Evolutionary conservation across 106 monocot species (phyloP).

Genomic region (Acanthochlamys bracteata): DNA sequence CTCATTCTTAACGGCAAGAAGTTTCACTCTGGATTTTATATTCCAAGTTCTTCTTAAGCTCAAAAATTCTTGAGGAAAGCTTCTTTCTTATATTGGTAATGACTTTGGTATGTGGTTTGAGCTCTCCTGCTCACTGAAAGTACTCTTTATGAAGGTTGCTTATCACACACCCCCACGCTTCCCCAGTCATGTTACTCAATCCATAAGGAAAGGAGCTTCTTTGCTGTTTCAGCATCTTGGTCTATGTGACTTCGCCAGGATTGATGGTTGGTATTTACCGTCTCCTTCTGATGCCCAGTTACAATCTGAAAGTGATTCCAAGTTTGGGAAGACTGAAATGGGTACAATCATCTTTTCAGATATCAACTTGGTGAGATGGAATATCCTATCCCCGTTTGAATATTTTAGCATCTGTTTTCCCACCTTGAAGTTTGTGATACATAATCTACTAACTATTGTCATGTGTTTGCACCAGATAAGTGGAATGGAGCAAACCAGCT

Average conservation of each 20-base stretch:
- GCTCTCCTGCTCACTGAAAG: neutral
- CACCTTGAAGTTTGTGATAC: neutral
- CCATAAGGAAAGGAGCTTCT: conserved; percentile 71
- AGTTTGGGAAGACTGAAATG: conserved; percentile 47
- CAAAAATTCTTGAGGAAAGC: too few species aligned
- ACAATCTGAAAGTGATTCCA: conserved; percentile 22
- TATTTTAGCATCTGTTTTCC: neutral
- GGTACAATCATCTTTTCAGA: conserved; percentile 79
- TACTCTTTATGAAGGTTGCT: conserved; percentile 40
- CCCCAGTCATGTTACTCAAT: conserved; percentile 51
- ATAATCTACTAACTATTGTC: neutral
- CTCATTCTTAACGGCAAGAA: too few species aligned
- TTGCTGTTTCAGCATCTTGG: conserved; percentile 45
- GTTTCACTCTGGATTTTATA: too few species aligned
- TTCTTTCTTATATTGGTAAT: too few species aligned
- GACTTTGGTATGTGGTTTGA: too few species aligned
- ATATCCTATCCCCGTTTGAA: neutral
- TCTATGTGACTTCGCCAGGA: conserved; percentile 81
- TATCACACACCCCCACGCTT: conserved; percentile 93
- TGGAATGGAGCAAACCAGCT: conserved; percentile 98
- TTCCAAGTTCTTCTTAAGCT: too few species aligned
- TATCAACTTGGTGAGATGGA: conserved; percentile 69
- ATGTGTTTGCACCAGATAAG: conserved; percentile 52
- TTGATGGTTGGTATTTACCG: conserved; percentile 94
- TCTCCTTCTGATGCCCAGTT: conserved; percentile 19